These are phyloP conservation scores for Alternaria tenuissima DNA, from an alignment of 2,329 filamentous ascomycete species.

Conservation along the genomic window DNA sequence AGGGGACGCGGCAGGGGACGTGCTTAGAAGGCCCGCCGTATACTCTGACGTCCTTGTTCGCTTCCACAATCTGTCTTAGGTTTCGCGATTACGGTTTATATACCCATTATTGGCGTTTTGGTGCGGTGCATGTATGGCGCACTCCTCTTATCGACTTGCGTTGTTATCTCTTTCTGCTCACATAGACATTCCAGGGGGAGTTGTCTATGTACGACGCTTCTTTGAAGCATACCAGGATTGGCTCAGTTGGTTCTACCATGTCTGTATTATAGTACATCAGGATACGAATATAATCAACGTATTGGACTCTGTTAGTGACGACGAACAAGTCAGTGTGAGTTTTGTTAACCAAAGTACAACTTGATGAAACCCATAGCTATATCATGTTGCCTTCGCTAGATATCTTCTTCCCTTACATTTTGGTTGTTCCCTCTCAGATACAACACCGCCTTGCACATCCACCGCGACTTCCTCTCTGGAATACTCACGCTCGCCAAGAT, in stretches of 20 bases:
- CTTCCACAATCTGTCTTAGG: background rate
- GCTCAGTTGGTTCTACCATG: background rate
- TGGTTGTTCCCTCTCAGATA: no score
- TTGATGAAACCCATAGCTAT: no score
- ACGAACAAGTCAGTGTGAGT: background rate
- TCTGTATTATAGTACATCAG: background rate
- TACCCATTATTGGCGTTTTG: conserved; percentile 24
- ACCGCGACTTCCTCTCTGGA: no score
- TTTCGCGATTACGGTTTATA: conserved; percentile 19
- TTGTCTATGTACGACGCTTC: background rate
- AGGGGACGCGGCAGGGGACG: conserved; percentile 41
- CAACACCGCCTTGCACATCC: no score
- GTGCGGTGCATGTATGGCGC: background rate
- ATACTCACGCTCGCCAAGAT: no score
- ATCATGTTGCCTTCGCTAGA: no score
- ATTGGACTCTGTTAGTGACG: background rate
- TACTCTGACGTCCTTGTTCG: background rate
- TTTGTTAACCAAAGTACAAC: no score
- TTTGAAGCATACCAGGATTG: background rate
- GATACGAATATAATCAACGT: background rate
- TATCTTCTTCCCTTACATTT: no score
- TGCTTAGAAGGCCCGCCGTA: background rate
- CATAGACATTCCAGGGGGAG: background rate
- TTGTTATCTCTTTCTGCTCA: background rate
- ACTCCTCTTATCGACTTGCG: background rate